A percentile compares a stretch with the other conserved stretches of the same genome.
Conservation (phyloP, 1,284 basidiomycete genomes). For the Cerrena zonata region DNA sequence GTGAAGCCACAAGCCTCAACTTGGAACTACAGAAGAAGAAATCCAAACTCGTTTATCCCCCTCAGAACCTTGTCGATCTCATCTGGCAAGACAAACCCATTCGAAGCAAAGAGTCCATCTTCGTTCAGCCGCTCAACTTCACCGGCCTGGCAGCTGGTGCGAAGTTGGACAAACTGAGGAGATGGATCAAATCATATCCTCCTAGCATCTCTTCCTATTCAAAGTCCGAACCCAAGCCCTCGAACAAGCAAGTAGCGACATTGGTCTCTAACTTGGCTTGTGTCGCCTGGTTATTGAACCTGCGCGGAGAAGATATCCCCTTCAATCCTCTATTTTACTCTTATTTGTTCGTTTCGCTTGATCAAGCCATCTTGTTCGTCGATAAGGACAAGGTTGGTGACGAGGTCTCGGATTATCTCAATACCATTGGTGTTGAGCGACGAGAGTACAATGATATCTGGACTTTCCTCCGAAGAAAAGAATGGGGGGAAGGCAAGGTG, state of each 20-base stretch:
- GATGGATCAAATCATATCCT: slow-evolving; percentile 58
- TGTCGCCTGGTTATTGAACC: slow-evolving; percentile 74
- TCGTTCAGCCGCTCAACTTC: slow-evolving; percentile 69
- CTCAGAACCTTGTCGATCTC: slow-evolving; percentile 82
- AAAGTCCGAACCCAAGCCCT: slow-evolving; percentile 42
- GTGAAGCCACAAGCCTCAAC: slow-evolving; percentile 60
- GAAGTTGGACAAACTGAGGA: slow-evolving; percentile 54
- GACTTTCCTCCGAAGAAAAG: slow-evolving; percentile 65
- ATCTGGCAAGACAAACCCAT: slow-evolving; percentile 73
- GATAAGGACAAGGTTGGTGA: slow-evolving; percentile 55
- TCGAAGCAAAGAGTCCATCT: slow-evolving; percentile 67
- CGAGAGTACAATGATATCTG: slow-evolving; percentile 77
- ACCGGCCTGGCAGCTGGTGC: slow-evolving; percentile 56
- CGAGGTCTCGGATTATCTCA: slow-evolving; percentile 54
- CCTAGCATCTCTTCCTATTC: slow-evolving; percentile 58
- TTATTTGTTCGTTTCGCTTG: slow-evolving; percentile 70
- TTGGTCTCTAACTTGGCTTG: slow-evolving; percentile 55
- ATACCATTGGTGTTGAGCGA: slow-evolving; percentile 51
- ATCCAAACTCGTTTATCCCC: slow-evolving; percentile 64
- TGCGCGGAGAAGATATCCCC: slow-evolving; percentile 81
- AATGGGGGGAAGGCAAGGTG: slow-evolving; percentile 74
- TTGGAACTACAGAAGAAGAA: slow-evolving; percentile 43
- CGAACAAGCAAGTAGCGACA: slow-evolving; percentile 61
- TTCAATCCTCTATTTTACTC: slow-evolving; percentile 85
- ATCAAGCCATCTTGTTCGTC: slow-evolving; percentile 62